Evolutionary conservation across 2,329 filamentous ascomycete species (phyloP).

Genomic region (Diaporthe vaccinii): DNA sequence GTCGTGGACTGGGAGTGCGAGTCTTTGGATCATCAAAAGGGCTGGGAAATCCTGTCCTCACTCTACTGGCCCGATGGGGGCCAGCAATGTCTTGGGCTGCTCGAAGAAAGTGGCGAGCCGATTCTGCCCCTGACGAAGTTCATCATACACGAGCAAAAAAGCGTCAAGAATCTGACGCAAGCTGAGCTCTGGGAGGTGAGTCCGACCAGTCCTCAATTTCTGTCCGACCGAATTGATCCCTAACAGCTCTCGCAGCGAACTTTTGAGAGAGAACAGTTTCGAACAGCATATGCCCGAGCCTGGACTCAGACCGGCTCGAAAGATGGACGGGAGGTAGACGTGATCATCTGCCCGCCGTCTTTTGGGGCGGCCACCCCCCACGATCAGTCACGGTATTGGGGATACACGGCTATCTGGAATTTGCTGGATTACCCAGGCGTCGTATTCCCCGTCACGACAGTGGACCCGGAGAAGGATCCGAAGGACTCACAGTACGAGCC

Average conservation of each 20-base stretch:
- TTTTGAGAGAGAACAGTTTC: constrained; percentile 40
- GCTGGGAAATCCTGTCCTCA: constrained; percentile 42
- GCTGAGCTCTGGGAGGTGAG: neutral
- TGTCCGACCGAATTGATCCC: neutral
- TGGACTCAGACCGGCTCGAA: constrained; percentile 34
- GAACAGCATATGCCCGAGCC: constrained; percentile 37
- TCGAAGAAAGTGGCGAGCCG: constrained; percentile 47
- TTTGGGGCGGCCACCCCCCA: constrained; percentile 44
- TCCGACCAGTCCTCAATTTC: neutral
- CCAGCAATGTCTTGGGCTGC: constrained; percentile 37
- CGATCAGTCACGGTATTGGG: constrained; percentile 45
- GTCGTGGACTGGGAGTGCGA: constrained; percentile 45
- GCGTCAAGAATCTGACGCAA: neutral
- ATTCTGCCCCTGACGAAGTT: constrained; percentile 47
- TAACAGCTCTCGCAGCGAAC: constrained; percentile 43
- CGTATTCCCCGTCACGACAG: constrained; percentile 46
- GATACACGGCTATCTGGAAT: constrained; percentile 51
- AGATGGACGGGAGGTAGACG: constrained; percentile 46
- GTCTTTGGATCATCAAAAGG: constrained; percentile 42
- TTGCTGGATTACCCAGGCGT: constrained; percentile 49
- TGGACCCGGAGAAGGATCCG: constrained; percentile 15
- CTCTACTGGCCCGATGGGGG: constrained; percentile 48
- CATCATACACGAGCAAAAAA: constrained; percentile 41
- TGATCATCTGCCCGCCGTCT: constrained; percentile 48
- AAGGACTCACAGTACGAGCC: constrained; percentile 23